phyloP scores from a whole-genome alignment of 148 eudicot species.

The Rhododendron griersonianum region DNA sequence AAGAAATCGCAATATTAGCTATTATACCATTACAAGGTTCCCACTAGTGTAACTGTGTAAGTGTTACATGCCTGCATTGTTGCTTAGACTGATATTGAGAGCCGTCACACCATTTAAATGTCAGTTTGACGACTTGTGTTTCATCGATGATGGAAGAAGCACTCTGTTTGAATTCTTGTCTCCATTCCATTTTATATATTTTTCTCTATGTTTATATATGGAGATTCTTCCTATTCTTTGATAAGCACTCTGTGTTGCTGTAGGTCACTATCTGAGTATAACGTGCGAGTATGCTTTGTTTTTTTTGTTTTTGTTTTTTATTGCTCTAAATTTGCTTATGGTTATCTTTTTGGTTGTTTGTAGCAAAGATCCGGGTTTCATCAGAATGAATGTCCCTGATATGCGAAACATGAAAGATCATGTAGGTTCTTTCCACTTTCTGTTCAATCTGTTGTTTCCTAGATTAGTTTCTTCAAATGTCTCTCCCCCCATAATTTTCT shows the following conservation, averaged over 20 bases:
- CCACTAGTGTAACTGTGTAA: neutral
- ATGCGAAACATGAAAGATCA: constrained; percentile 87
- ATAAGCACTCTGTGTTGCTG: neutral
- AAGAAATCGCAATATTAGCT: neutral
- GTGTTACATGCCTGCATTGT: neutral
- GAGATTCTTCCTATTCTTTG: neutral
- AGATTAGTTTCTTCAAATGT: neutral
- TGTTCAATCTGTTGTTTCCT: neutral
- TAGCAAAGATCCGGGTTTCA: constrained; percentile 97
- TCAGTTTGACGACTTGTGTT: neutral
- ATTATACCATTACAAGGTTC: neutral
- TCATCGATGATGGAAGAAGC: neutral
- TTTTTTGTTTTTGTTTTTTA: too few relatives aligned
- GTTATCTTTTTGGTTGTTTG: constrained; percentile 11
- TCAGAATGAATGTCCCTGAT: constrained; percentile 77
- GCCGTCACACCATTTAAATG: neutral
- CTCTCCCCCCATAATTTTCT: neutral
- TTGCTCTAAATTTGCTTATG: constrained; percentile 2
- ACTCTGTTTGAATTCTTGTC: neutral
- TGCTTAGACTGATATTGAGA: neutral
- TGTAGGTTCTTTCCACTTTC: constrained; percentile 45
- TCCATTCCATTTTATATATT: neutral
- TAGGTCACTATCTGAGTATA: neutral
- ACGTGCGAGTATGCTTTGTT: neutral
- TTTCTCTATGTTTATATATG: neutral